These are phyloP conservation scores for Tylopilus sp. DNA, from an alignment of 768 basidiomycete species.

Conservation along the genomic window DNA sequence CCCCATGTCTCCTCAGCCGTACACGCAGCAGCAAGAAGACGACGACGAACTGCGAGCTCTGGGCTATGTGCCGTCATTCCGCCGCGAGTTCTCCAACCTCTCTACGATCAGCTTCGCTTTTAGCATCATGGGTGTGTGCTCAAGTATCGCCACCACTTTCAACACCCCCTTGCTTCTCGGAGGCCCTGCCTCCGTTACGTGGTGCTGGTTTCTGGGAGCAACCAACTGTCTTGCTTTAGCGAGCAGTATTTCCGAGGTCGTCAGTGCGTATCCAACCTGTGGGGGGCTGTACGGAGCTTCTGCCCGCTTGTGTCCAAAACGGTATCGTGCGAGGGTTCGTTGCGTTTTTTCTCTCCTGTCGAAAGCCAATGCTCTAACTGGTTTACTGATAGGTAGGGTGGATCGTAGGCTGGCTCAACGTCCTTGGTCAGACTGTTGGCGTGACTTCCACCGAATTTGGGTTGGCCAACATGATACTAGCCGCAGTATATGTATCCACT, in stretches of 20 bases:
- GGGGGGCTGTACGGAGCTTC: conserved; percentile 63
- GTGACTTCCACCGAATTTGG: conserved; percentile 38
- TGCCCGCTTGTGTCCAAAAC: conserved; percentile 64
- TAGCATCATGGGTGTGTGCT: conserved; percentile 36
- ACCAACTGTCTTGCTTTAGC: conserved; percentile 29
- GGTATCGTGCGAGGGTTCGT: conserved; percentile 58
- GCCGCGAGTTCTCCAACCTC: conserved; percentile 42
- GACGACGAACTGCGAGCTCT: conserved; percentile 23
- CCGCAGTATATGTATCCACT: conserved; percentile 24
- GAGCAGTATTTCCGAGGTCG: conserved; percentile 30
- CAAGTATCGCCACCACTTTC: conserved; percentile 37
- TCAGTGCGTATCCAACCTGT: conserved; percentile 32
- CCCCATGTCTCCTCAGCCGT: conserved; percentile 1
- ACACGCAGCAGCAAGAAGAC: conserved; percentile 13
- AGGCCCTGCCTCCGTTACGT: conserved; percentile 35
- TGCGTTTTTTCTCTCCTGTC: not conserved
- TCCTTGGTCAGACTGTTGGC: conserved; percentile 25
- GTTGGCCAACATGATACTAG: conserved; percentile 33
- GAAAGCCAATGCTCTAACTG: not conserved
- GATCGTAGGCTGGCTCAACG: conserved; percentile 33
- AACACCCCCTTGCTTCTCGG: conserved; percentile 37
- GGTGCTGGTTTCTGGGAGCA: conserved; percentile 35
- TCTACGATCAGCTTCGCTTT: conserved; percentile 34
- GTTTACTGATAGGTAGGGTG: conserved; percentile 21
- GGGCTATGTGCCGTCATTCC: conserved; percentile 35